Base-by-base conservation (phyloP, 2,329 filamentous ascomycete genomes). In the Capronia epimyces region DNA sequence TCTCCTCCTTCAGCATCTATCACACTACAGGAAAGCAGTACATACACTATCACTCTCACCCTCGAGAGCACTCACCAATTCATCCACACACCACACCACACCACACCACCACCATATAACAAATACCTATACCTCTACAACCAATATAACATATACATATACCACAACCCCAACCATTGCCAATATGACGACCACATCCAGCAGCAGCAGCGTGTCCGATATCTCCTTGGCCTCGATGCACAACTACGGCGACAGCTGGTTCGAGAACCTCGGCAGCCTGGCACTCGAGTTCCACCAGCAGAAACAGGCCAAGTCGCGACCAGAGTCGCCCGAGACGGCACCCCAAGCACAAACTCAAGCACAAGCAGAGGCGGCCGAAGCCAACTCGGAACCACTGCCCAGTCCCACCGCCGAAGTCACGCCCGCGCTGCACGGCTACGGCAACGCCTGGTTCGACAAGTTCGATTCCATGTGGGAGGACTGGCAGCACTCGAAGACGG, bases 191-290 rank as follows among this genome's bases (percentile, higher is more conserved):
- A 18, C 12, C 25, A 27, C 40, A 25, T 34, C 46, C 31, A 49
- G 15, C 18, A 55, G 45, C 45, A 45, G 24, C 24, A 32, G 29
- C 29, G n/a, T 31, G n/a, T 41, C 21, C 27, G 16, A 15, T 15
- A 27, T n/a, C 9, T 31, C 40, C 20, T 3, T 40, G 4, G 44
- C 40, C 9, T 15, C 29, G 29, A 51, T 53, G 54, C 54, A 50
- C 49, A 43, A 39, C 18, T 52, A 54, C 49, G 55, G 55, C 21
- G 43, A 51, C 21, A 48, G 25, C 25, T 57, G 49, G 45, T 57
- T 57, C 36, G 40, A 50, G 18, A 57, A 50, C 46, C 41, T 57
- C 18, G 43, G 51, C 46, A 39, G 36, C 9, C 22, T 52, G 24
- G 44, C 40, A 8, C 21, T 40, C 21, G 29, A 56, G 27, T 56